Evolutionary conservation across 768 basidiomycete species (phyloP), one percentile per base, ranked within the genome.

Genomic region (Lentinula sp.): DNA sequence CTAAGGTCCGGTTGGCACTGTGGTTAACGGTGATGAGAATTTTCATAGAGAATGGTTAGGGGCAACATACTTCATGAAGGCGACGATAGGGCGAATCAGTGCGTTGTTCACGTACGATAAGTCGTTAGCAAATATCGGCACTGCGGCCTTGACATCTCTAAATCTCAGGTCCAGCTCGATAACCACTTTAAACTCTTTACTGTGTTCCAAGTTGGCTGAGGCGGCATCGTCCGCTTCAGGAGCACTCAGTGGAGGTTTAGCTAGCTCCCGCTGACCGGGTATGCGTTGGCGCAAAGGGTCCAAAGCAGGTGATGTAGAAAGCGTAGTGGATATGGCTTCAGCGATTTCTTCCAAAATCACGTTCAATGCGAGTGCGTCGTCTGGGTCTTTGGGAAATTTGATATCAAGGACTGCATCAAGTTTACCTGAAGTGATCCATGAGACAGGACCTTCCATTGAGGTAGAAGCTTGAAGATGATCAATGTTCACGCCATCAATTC

Each of bases 371-470:
- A 81, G 73, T 64, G 86, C 83, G 61, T 89, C 87, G 55, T 78
- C 70, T 9, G 85, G 84, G 66, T 93, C 87, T 16, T 85, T 86
- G 23, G 97, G 95, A 73, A 99, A 98, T 69, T 95, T 94, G 75
- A 99, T 95, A 74, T 99, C 97, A 23, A 98, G 82, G 5, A 99
- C 97, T 9, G 94, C 92, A 69, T 99, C 97, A 31, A 97, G 82
- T 73, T 96, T 97, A 46, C 97, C 97, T 0, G 95, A 92, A 0
- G 91, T 95, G 62, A 99, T 94, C 97, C 97, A 99, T 1, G 94
- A 95, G 62, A 98, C 88, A 11, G 95, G 95, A 6, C 94, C 92
- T 63, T 88, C 91, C 58, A 81, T 80, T 2, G 89, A 91, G 4
- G 88, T 86, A 37, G 89, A 85, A 55, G 87, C 84, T 73, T 97